phyloP scores from a whole-genome alignment of 495 filamentous ascomycete species.

The Xylaria longipes region DNA sequence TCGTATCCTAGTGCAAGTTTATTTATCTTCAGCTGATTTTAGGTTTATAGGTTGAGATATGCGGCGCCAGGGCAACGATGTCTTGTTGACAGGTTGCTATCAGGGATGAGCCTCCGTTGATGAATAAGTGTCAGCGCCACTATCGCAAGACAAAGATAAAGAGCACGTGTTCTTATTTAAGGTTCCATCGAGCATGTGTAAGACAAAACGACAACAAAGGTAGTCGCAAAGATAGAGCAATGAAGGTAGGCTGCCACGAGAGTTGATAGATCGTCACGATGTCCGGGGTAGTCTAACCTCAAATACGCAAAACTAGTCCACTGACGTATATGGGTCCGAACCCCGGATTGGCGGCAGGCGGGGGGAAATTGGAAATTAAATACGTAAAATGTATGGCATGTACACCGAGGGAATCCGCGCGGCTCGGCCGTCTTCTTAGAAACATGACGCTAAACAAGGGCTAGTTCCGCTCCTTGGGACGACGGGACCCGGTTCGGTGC shows the following conservation, averaged over 20 bases:
- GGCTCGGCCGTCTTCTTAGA: neutral
- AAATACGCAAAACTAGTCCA: neutral
- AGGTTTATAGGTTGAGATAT: neutral
- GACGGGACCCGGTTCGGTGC: constrained; percentile 10
- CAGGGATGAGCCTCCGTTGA: neutral
- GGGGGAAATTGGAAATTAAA: neutral
- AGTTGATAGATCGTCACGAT: neutral
- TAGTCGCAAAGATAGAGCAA: neutral
- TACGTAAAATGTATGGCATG: constrained; percentile 17
- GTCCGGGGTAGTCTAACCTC: constrained; percentile 2
- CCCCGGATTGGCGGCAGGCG: neutral
- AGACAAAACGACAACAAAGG: neutral
- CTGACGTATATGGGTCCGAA: constrained; percentile 5
- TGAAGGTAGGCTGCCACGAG: neutral
- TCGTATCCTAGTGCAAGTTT: neutral
- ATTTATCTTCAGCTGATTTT: neutral
- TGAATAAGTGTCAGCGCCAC: neutral
- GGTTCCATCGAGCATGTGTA: neutral
- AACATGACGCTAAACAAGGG: constrained; percentile 11
- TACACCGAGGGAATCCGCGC: constrained; percentile 18
- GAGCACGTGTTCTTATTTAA: neutral
- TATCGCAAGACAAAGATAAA: neutral
- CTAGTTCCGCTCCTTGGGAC: neutral
- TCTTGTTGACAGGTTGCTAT: neutral
- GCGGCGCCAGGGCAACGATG: neutral